Base-by-base conservation (phyloP, 148 eudicot species). In the Spergularia marina region DNA sequence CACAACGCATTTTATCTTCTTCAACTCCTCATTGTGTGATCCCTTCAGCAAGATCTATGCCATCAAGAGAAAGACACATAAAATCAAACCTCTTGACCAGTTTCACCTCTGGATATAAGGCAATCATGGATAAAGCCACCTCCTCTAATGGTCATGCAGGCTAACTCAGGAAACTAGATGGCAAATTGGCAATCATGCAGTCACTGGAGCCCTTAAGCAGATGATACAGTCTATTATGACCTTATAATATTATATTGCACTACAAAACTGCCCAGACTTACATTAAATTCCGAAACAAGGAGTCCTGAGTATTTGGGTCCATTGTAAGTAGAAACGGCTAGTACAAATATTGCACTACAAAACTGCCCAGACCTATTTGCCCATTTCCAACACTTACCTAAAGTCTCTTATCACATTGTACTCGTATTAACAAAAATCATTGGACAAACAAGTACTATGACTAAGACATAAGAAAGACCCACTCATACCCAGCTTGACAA, bases 1-100 rank as follows among this genome's bases (percentile, higher is more conserved):
- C 66, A 92, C 87, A 52, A 90, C 96, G 81, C 86, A 80, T 82
- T 95, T 95, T 71, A 95, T 86, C 84, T 81, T 92, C 85, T 95
- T 95, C 89, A 95, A 63, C 70, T 92, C 97, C 56, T 90, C 88
- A 69, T 86, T 87, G 68, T 86, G 88, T 69, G 94, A 81, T 72
- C 98, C 98, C 87, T 88, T 90, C 71, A 95, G 85, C 83, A 95
- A 85, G 82, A 95, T 89, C 98, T 95, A 92, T 77, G 72, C 49
- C 59, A 77, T 68, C 20, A 77, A 76, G 44, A 44, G 41, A 4
- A 44, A 41, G 23, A 47, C 68, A 75, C 39, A 62, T 40, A 52
- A 78, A 40, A 65, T 68, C 55, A 64, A 40, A 1, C 17, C 40
- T 18, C 70, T 41, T 12, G 39, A 39, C 21, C 34, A 36, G 51